A percentile compares a stretch with the other conserved stretches of the same genome.
These are phyloP conservation scores for Chlorophyllum brunneum DNA, from an alignment of 768 basidiomycete species.

Conservation along the genomic window DNA sequence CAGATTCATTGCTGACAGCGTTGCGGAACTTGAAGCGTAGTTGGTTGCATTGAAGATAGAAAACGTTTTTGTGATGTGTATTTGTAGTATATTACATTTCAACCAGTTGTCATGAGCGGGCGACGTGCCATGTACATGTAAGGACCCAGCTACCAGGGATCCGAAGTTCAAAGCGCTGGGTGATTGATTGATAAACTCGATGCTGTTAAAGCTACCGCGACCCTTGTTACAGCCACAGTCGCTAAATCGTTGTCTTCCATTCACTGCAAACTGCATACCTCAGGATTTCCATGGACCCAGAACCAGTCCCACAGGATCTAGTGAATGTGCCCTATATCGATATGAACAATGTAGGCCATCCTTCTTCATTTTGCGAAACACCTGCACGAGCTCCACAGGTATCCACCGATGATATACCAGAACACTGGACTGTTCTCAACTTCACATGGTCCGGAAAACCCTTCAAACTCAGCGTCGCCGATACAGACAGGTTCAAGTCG, in stretches of 20 bases:
- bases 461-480: conserved; percentile 64
- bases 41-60: background rate
- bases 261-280: background rate
- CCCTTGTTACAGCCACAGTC: background rate
- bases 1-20: conserved; percentile 48
- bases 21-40: conserved; percentile 43
- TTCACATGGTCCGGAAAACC: conserved; percentile 73
- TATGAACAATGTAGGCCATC: background rate
- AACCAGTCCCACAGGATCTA: background rate
- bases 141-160: too few relatives aligned
- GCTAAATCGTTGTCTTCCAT: background rate
- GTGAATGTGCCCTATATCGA: background rate
- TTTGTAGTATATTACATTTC: background rate
- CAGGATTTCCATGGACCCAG: background rate
- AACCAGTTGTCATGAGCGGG: background rate
- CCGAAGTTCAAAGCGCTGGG: background rate
- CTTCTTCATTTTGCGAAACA: background rate
- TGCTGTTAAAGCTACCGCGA: background rate
- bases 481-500: conserved; percentile 63
- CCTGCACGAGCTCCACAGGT: conserved; percentile 3
- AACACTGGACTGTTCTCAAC: conserved; percentile 57
- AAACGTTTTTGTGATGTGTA: background rate
- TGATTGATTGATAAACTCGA: conserved; percentile 2
- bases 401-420: conserved; percentile 21
- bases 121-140: too few relatives aligned